Percentiles rank a stretch among this genome's conserved stretches.
Conservation (phyloP, 495 filamentous ascomycete species). For the Xylaria longipes region DNA sequence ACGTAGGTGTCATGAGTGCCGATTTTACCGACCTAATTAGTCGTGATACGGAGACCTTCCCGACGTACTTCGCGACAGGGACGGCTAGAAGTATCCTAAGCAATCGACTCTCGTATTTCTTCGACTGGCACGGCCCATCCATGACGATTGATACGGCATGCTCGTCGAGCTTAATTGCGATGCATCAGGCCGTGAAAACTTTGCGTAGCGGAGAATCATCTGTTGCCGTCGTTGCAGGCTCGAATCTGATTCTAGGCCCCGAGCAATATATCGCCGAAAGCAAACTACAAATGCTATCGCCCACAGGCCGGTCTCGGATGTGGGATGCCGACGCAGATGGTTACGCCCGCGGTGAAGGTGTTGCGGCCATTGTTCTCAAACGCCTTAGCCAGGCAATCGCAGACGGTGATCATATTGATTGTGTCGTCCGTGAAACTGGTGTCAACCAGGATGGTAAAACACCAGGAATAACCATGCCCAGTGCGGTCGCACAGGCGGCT, state of each 20-base stretch:
- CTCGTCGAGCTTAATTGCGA: constrained; percentile 59
- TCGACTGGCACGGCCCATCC: constrained; percentile 61
- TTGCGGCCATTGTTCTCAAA: constrained; percentile 60
- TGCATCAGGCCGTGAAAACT: constrained; percentile 57
- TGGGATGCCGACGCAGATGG: constrained; percentile 63
- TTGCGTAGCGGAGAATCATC: constrained; percentile 53
- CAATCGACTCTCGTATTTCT: constrained; percentile 64
- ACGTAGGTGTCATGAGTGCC: constrained; percentile 53
- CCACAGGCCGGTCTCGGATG: constrained; percentile 42
- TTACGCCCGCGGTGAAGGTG: constrained; percentile 68
- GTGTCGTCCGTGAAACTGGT: constrained; percentile 57
- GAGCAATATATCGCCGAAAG: constrained; percentile 41
- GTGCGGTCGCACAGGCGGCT: constrained; percentile 47
- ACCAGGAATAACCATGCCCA: constrained; percentile 54
- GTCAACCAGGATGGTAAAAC: constrained; percentile 56
- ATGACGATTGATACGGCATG: constrained; percentile 38
- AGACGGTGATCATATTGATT: constrained; percentile 60
- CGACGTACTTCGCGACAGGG: constrained; percentile 53
- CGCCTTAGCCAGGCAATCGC: constrained; percentile 56
- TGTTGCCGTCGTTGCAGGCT: constrained; percentile 40
- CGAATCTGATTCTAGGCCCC: constrained; percentile 40
- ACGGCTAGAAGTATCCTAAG: constrained; percentile 32
- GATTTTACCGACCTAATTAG: constrained; percentile 52
- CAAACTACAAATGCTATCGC: constrained; percentile 28
- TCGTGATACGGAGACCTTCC: constrained; percentile 47